Evolutionary conservation across 129 eudicot genomes (phyloP), one percentile per base, ranked within the genome.

Genomic region (Chrysanthemum lavandulifolium): DNA sequence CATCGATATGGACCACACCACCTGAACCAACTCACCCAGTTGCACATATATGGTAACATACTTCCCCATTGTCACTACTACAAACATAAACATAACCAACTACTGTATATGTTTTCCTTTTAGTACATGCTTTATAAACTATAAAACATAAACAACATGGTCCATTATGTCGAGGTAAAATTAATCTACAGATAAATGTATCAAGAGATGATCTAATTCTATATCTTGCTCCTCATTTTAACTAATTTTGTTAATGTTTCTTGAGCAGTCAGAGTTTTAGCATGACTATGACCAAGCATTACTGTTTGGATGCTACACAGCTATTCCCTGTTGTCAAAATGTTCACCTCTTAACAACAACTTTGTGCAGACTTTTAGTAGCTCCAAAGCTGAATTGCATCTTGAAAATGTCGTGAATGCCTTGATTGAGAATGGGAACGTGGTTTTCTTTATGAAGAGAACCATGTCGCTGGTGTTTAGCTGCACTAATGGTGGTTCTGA

Each of bases 201-300:
- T 67, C 55, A 65, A 62, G 68, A 63, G 21, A 73, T 55, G 71
- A 64, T 40, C 71, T 61, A 13, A 36, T 63, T 84, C 68, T 29
- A 89, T 55, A 85, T 85, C 82, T 89, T 92, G 69, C 98, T 89
- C 68, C 98, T 82, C 91, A 85, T 89, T 73, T 95, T 92, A 36
- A 92, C 98, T 58, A 92, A 82, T 81, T 89, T 92, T 5, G 95
- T 95, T 80, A 92, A 74, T 49, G 98, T 92, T 72, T 92, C 91
- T 75, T 92, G 98, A 69, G 98, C 98, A 77, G 91, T 89, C 47
- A 92, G 70, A 25, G 98, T 92, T 50, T 89, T 96, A 58, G 85
- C 91, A 76, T 92, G 96, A 82, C 80, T 85, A 71, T 92, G 98
- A 0, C 98, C 98, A 65, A 92, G 79, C 97, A 92, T 89, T 69